Conservation (phyloP, 2,329 filamentous ascomycete species). For the Penicillium freii region DNA sequence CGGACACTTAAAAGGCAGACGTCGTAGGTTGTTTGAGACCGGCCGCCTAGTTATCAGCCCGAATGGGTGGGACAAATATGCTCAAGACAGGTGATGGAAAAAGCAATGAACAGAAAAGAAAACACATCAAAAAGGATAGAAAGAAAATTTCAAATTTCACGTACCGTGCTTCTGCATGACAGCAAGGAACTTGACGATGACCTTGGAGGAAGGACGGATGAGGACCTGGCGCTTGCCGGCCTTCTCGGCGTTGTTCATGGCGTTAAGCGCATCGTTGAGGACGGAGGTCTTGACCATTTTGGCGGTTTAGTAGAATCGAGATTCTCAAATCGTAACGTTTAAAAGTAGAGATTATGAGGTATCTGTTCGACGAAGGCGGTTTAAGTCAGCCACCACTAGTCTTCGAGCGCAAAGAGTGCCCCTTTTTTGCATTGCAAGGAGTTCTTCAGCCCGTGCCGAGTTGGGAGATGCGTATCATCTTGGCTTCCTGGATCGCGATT, state of each 20-base stretch:
- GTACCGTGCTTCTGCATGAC: conserved; percentile 99
- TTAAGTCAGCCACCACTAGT: conserved; percentile 63
- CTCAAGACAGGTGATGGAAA: not conserved
- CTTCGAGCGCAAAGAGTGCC: conserved; percentile 68
- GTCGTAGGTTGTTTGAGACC: conserved; percentile 77
- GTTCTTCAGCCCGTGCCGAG: conserved; percentile 66
- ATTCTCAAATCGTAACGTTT: conserved; percentile 52
- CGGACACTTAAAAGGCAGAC: conserved; percentile 99
- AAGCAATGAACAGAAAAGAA: conserved; percentile 3
- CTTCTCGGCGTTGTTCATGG: conserved; percentile 99
- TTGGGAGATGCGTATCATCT: conserved; percentile 46
- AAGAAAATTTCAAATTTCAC: conserved; percentile 33
- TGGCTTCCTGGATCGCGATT: conserved; percentile 16
- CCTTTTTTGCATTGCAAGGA: conserved; percentile 51
- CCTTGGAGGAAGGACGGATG: conserved; percentile 98
- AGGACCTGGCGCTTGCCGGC: conserved; percentile 98
- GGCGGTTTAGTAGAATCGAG: conserved; percentile 55
- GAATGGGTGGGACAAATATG: conserved; percentile 51
- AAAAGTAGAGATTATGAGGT: conserved; percentile 35
- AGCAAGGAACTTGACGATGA: conserved; percentile 98
- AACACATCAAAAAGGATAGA: conserved; percentile 6
- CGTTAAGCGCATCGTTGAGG: conserved; percentile 97
- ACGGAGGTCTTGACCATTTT: conserved; percentile 99
- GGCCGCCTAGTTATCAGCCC: conserved; percentile 99
- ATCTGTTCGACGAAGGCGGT: conserved; percentile 26